Conservation (phyloP, 2,329 filamentous ascomycete species). For the Hortaea werneckii region DNA sequence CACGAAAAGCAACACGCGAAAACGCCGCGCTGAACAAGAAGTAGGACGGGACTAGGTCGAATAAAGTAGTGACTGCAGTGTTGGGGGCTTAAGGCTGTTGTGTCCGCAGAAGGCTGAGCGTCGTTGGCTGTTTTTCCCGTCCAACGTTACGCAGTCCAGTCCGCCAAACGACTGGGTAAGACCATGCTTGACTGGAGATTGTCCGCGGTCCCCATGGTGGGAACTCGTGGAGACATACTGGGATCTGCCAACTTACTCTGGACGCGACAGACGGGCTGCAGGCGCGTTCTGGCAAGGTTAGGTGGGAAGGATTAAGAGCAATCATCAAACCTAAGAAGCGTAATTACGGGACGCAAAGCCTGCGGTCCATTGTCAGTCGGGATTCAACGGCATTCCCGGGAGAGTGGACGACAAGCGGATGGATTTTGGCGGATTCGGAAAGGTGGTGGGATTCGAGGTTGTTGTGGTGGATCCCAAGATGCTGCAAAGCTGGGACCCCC, state of each 20-base stretch:
- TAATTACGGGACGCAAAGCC: background rate
- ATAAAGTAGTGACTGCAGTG: background rate
- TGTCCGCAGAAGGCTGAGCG: background rate
- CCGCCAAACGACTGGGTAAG: slow-evolving; percentile 3
- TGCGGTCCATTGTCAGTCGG: no score
- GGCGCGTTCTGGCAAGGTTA: no score
- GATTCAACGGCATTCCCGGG: no score
- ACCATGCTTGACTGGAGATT: background rate
- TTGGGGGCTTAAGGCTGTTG: background rate
- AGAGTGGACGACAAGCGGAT: no score
- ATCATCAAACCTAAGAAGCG: background rate
- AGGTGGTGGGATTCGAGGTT: no score
- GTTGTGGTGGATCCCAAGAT: no score
- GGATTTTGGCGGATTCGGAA: no score
- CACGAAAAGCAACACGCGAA: background rate
- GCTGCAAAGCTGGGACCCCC: no score
- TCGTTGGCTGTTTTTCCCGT: slow-evolving; percentile 1
- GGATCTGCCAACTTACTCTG: background rate
- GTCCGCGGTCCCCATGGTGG: background rate
- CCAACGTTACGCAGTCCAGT: slow-evolving; percentile 11
- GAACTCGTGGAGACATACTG: background rate
- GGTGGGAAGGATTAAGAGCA: no score
- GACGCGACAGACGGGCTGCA: no score
- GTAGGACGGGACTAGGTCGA: background rate
- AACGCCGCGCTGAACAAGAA: background rate